phyloP scores from a whole-genome alignment of 345 rosid species.

The Schrenkiella parvula region DNA sequence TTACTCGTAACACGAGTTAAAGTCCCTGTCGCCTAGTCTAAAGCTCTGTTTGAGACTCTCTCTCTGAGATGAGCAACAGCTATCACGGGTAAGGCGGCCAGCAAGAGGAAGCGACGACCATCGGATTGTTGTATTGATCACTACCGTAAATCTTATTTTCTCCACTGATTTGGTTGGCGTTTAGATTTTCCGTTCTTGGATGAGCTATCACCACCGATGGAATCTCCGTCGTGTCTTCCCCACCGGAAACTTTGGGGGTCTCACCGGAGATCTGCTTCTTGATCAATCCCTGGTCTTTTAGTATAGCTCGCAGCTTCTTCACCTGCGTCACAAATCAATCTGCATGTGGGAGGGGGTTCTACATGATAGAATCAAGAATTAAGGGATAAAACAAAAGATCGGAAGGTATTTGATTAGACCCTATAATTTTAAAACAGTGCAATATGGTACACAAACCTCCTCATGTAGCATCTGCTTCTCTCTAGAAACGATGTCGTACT shows the following conservation, averaged over 20 bases:
- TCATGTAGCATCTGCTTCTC: slow-evolving; percentile 80
- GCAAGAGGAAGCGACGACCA: slow-evolving; percentile 23
- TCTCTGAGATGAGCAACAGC: not conserved
- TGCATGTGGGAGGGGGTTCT: not conserved
- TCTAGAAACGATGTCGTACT: slow-evolving; percentile 55
- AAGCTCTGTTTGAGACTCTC: slow-evolving; percentile 1
- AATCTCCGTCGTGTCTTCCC: slow-evolving; percentile 14
- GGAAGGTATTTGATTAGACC: not conserved
- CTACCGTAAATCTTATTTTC: slow-evolving; percentile 10
- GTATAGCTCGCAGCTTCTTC: slow-evolving; percentile 27
- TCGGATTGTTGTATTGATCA: slow-evolving; percentile 19
- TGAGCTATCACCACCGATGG: slow-evolving; percentile 21
- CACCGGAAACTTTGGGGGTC: not conserved
- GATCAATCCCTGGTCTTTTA: slow-evolving; percentile 20
- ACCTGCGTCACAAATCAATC: slow-evolving; percentile 2
- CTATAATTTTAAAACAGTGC: not conserved
- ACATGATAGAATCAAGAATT: not conserved
- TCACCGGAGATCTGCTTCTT: not conserved
- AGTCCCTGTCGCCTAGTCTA: not conserved
- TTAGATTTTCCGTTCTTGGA: slow-evolving; percentile 18
- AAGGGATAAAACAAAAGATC: not conserved
- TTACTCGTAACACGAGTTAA: slow-evolving; percentile 11
- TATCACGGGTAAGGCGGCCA: slow-evolving; percentile 22
- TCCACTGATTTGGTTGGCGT: not conserved
- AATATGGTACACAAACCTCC: slow-evolving; percentile 46